Evolutionary conservation across 768 basidiomycete genomes (phyloP), one percentile per base, ranked within the genome.

Genomic region (Kwoniella bestiolae): DNA sequence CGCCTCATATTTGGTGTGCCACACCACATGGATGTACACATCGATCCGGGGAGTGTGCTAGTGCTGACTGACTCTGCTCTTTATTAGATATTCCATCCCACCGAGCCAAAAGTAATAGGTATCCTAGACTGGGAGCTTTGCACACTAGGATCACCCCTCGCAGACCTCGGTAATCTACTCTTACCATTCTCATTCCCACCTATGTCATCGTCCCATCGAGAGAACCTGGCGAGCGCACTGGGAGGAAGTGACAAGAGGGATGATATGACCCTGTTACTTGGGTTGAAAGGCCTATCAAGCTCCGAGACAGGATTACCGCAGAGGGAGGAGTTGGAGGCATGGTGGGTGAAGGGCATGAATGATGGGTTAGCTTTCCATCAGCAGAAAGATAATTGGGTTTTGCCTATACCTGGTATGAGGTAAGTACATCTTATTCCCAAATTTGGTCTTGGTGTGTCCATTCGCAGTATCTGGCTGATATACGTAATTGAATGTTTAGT

Each of bases 51-150:
- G n/a, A 28, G 12, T 7, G 7, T 58, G 41, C 52, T 34, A 47
- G 21, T n/a, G 11, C 31, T 41, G 41, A n/a, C 35, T 34, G 4
- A 3, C 28, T 41, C 18, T 12, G 16, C 14, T 41, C 12, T 3
- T 31, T 7, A 31, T 44, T n/a, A 82, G 81, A 83, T 83, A 68
- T 98, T 96, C 82, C 94, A 98, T 72, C 89, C 90, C 0, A 91
- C 89, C 0, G 89, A 97, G 81, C 92, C 94, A 66, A 84, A 86
- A 45, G 94, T 98, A 3, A 93, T 98, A 68, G 96, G 92, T 5
- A 92, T 99, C 41, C 81, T 99, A 55, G 95, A 99, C 76, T 99
- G 95, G 95, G 95, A 99, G 78, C 83, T 99, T 28, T 96, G 92
- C 75, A 97, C 95, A 0, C 86, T 99, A 9, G 94, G 94, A 5